Evolutionary conservation across 2,329 filamentous ascomycete genomes (phyloP).

Genomic region (Colletotrichum camelliae): DNA sequence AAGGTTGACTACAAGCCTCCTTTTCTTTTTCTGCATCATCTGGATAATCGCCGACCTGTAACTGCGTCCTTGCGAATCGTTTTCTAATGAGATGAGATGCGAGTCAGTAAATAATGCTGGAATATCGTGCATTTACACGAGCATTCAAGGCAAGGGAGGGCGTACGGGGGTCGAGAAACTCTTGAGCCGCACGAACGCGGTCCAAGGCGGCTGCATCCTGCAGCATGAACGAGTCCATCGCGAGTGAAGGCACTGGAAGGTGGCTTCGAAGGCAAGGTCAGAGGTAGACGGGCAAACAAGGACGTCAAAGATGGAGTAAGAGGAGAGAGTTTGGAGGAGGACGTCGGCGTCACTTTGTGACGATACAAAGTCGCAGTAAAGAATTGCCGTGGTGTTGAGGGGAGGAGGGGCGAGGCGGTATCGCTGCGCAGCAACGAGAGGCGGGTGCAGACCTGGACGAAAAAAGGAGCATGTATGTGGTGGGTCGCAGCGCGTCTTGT

Average conservation of each 20-base stretch:
- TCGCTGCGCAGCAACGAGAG: neutral
- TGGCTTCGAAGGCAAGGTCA: neutral
- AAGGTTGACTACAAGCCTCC: conserved; percentile 74
- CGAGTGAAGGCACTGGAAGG: conserved; percentile 13
- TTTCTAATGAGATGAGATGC: conserved; percentile 30
- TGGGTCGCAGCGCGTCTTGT: neutral
- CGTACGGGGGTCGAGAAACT: conserved; percentile 93
- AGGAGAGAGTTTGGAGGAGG: neutral
- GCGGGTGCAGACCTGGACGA: neutral
- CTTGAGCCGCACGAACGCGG: conserved; percentile 84
- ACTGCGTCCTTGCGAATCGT: conserved; percentile 65
- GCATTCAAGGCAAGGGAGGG: conserved; percentile 18
- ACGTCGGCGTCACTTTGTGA: neutral
- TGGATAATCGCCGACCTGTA: conserved; percentile 89
- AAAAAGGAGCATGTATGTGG: neutral
- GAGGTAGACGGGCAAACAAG: neutral
- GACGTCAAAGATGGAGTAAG: neutral
- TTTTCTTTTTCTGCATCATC: conserved; percentile 73
- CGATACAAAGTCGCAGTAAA: neutral
- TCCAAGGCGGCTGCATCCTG: conserved; percentile 85
- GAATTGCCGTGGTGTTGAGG: neutral
- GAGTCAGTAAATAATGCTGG: conserved; percentile 2
- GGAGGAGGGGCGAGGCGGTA: neutral
- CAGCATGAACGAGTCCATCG: conserved; percentile 77
- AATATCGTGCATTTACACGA: conserved; percentile 19